Evolutionary conservation across 768 basidiomycete species (phyloP).

Genomic region (Leccinum disarticulatum): DNA sequence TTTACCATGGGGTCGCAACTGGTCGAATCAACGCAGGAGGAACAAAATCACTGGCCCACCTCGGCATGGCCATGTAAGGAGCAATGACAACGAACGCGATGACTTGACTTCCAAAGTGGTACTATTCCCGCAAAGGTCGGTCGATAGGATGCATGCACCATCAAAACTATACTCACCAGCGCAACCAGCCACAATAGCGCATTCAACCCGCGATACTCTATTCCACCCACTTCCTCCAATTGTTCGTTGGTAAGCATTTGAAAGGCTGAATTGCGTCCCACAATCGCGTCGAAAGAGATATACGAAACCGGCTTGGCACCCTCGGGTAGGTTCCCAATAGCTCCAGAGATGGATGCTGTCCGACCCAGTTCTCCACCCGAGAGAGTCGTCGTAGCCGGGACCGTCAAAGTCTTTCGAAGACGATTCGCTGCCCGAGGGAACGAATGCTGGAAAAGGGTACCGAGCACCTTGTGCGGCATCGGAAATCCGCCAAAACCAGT

Average conservation of each 20-base stretch:
- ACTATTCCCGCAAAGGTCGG: constrained; percentile 46
- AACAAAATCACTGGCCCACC: constrained; percentile 61
- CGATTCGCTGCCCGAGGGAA: constrained; percentile 64
- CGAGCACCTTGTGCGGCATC: constrained; percentile 59
- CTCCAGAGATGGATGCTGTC: constrained; percentile 19
- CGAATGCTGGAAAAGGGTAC: constrained; percentile 46
- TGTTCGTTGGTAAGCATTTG: constrained; percentile 73
- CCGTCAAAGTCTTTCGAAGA: constrained; percentile 69
- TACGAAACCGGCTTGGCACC: constrained; percentile 68
- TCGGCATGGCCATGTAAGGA: constrained; percentile 67
- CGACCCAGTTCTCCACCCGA: constrained; percentile 31
- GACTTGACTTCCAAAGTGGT: constrained; percentile 72
- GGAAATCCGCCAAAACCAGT: constrained; percentile 73
- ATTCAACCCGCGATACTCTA: constrained; percentile 86
- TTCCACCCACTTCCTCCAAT: constrained; percentile 88
- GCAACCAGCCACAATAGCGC: constrained; percentile 80
- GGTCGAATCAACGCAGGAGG: constrained; percentile 56
- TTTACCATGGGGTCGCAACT: constrained; percentile 66
- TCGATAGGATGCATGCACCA: background rate
- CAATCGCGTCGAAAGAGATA: constrained; percentile 79
- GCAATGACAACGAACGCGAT: constrained; percentile 71
- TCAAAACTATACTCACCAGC: constrained; percentile 46
- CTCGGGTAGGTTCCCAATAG: constrained; percentile 24
- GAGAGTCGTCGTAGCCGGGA: constrained; percentile 68
- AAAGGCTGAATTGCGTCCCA: constrained; percentile 82